Evolutionary conservation across 257 asterid species (phyloP).

Genomic region (Mentha longifolia): DNA sequence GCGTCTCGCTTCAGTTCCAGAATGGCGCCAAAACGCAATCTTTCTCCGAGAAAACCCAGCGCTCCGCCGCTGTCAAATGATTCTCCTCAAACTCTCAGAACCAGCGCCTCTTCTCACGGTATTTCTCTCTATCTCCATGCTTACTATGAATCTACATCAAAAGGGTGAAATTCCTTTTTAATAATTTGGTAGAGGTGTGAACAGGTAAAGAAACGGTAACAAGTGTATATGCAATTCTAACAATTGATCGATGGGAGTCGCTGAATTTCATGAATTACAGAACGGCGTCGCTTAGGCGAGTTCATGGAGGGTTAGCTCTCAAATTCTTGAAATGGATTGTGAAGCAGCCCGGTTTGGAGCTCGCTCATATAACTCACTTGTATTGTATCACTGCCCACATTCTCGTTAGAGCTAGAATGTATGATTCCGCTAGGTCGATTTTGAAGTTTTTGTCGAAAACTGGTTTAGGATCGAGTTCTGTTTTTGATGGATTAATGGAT

Average conservation of each 20-base stretch:
- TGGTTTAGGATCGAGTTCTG: slow-evolving; percentile 54
- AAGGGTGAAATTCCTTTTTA: neutral
- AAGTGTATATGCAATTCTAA: slow-evolving; percentile 70
- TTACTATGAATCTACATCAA: neutral
- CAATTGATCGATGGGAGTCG: slow-evolving; percentile 93
- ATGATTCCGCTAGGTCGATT: slow-evolving; percentile 60
- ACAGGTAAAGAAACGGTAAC: slow-evolving; percentile 58
- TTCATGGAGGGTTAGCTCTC: slow-evolving; percentile 89
- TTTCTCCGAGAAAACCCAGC: slow-evolving; percentile 32
- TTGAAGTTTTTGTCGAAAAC: slow-evolving; percentile 48
- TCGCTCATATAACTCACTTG: slow-evolving; percentile 62
- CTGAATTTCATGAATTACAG: slow-evolving; percentile 77
- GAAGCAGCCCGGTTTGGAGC: slow-evolving; percentile 80
- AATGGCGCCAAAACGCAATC: slow-evolving; percentile 28
- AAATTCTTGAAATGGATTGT: slow-evolving; percentile 80
- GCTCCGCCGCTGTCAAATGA: slow-evolving; percentile 34
- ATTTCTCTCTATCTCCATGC: slow-evolving; percentile 13
- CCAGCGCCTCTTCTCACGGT: slow-evolving; percentile 45
- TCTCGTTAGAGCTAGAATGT: slow-evolving; percentile 89
- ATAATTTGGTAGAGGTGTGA: slow-evolving; percentile 2
- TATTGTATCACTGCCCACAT: slow-evolving; percentile 78
- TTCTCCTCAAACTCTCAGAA: slow-evolving; percentile 28
- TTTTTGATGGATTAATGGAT: slow-evolving; percentile 69
- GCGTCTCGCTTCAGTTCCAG: slow-evolving; percentile 39
- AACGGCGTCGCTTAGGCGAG: slow-evolving; percentile 63